Evolutionary conservation across 1,284 basidiomycete genomes (phyloP), one percentile per base, ranked within the genome.

Genomic region (Pyrrhoderma lamaoense): DNA sequence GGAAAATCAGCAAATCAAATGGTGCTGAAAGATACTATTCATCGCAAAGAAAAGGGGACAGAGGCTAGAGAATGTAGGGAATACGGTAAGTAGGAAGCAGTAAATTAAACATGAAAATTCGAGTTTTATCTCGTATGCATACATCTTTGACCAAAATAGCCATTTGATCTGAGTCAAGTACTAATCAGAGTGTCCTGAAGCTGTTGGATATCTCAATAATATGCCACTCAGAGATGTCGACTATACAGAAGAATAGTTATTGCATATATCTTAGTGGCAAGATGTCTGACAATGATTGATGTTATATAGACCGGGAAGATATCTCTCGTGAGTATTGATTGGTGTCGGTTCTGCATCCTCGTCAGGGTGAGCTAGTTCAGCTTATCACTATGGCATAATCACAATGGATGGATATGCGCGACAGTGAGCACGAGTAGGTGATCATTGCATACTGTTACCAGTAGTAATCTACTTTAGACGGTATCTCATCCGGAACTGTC

Each of bases 141-240:
- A 31, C 27, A 31, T 31, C 27, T 31, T 31, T 11, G 7, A 8
- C 38, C n/a, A 34, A 2, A 2, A 42, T 27, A 37, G n/a, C 19
- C 22, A 4, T 23, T 31, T 31, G 7, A 5, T 31, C 11, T 5
- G 27, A 44, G 11, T 11, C 38, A 34, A 13, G 9, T 42, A 18
- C 34, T 39, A 42, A 9, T 1, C 35, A 27, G 38, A 23, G 18
- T 13, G 25, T 31, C 11, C 11, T 21, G 52, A 50, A 27, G 76
- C 77, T 2, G 42, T 77, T 14, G 57, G 65, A 8, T 56, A 59
- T 1, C 60, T 84, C 13, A 72, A 73, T 39, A 67, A 65, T 50
- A 80, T 84, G 77, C 68, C 81, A 5, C 58, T 69, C 7, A 81
- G 79, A 23, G 59, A 74, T 42, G 42, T 72, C 3, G 64, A 69